Evolutionary conservation across 73 alveolate species (phyloP).

Genomic region (Paramecium caudatum): DNA sequence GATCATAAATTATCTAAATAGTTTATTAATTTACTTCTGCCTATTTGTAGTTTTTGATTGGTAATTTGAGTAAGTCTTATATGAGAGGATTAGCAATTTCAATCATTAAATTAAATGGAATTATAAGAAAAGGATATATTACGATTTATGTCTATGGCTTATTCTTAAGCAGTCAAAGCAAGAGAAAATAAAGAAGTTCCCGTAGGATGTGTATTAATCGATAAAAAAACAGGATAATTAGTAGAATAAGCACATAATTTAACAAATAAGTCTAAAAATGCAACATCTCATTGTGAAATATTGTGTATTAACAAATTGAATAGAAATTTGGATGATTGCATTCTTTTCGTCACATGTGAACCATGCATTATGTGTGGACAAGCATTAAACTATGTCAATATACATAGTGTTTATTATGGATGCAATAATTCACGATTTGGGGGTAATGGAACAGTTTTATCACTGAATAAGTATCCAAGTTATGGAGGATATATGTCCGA

Average conservation of each 20-base stretch:
- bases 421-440: slow-evolving; percentile 96
- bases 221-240: slow-evolving; percentile 78
- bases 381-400: slow-evolving; percentile 83
- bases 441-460: slow-evolving; percentile 95
- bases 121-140: slow-evolving; percentile 10
- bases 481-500: slow-evolving; percentile 86
- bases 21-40: too few relatives aligned
- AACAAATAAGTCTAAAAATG: slow-evolving; percentile 91
- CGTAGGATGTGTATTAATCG: slow-evolving; percentile 95
- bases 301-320: slow-evolving; percentile 84
- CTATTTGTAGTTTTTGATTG: too few relatives aligned
- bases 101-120: slow-evolving; percentile 24
- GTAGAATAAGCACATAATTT: slow-evolving; percentile 89
- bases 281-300: slow-evolving; percentile 96
- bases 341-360: slow-evolving; percentile 94
- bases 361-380: slow-evolving; percentile 98
- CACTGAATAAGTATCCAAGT: slow-evolving; percentile 83
- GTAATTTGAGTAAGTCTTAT: slow-evolving; percentile 11
- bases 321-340: slow-evolving; percentile 78
- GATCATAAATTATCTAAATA: not conserved
- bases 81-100: not conserved
- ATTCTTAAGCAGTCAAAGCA: slow-evolving; percentile 71
- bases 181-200: slow-evolving; percentile 92
- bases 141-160: not conserved
- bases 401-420: slow-evolving; percentile 89